phyloP scores from a whole-genome alignment of 2,329 filamentous ascomycete species.

The Penicillium decumbens region DNA sequence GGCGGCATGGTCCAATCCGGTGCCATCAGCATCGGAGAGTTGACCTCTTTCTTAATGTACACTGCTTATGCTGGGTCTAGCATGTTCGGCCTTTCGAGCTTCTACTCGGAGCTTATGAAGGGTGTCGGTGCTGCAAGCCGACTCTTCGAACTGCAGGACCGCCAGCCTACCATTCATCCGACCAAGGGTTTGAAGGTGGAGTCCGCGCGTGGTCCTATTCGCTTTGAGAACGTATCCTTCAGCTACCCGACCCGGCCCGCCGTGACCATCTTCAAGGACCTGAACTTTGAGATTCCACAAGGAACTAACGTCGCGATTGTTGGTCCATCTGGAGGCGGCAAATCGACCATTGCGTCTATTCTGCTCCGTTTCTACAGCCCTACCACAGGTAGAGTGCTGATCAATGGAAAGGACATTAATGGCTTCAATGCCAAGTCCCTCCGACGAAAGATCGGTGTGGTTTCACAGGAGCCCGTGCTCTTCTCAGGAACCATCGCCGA shows the following conservation, averaged over 20 bases:
- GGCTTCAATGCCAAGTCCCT: conserved; percentile 91
- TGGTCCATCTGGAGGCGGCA: conserved; percentile 90
- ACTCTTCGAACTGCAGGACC: conserved; percentile 91
- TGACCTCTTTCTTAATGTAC: conserved; percentile 98
- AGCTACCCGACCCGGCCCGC: conserved; percentile 91
- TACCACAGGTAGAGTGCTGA: conserved; percentile 68
- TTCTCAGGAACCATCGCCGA: conserved; percentile 72
- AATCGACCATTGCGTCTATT: conserved; percentile 90
- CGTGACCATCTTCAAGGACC: conserved; percentile 81
- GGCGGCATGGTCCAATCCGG: conserved; percentile 85
- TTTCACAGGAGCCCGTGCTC: conserved; percentile 90
- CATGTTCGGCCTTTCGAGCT: conserved; percentile 88
- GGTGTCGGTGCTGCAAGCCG: conserved; percentile 95
- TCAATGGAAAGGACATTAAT: conserved; percentile 78
- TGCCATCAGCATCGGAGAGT: conserved; percentile 79
- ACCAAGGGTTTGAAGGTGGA: conserved; percentile 74
- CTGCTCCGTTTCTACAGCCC: conserved; percentile 88
- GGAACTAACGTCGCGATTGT: conserved; percentile 96
- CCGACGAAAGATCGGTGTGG: conserved; percentile 86
- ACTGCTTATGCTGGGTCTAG: conserved; percentile 81
- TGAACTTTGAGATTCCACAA: conserved; percentile 86
- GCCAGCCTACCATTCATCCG: conserved; percentile 77
- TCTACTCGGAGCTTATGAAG: conserved; percentile 99
- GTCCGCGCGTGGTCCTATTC: conserved; percentile 83
- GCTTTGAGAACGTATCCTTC: conserved; percentile 80